Evolutionary conservation across 768 basidiomycete species (phyloP).

Genomic region (Russula lepida): DNA sequence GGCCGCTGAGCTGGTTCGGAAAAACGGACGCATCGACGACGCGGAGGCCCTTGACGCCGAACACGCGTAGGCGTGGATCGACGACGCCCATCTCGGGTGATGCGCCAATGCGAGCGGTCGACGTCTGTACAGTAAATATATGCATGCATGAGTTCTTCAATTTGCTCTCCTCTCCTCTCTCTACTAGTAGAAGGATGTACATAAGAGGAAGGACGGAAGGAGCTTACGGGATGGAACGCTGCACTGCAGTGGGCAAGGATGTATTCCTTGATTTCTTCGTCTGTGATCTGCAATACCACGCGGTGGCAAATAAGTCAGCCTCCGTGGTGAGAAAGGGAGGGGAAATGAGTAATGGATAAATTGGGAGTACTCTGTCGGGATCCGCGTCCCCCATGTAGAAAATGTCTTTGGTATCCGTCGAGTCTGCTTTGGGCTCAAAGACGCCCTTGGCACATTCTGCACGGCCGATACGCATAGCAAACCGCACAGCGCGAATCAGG

Average conservation of each 20-base stretch:
- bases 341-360: no score
- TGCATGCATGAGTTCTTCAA: not conserved
- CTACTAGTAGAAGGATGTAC: no score
- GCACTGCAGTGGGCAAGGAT: conserved; percentile 3
- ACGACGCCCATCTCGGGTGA: conserved; percentile 31
- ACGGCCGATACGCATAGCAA: conserved; percentile 10
- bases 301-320: not conserved
- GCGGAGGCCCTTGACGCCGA: conserved; percentile 37
- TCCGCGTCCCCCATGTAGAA: conserved; percentile 17
- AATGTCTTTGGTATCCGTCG: conserved; percentile 8
- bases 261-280: conserved; percentile 20
- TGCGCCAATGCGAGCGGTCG: conserved; percentile 15
- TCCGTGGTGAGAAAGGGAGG: not conserved
- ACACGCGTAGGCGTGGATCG: conserved; percentile 33
- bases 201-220: no score
- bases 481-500: conserved; percentile 17
- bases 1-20: conserved; percentile 16
- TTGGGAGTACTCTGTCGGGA: conserved; percentile 2
- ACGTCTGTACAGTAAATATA: not conserved
- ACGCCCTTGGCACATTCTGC: conserved; percentile 8
- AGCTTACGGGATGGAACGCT: conserved; percentile 31
- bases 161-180: not conserved
- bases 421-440: conserved; percentile 8
- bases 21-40: conserved; percentile 26
- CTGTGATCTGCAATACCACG: conserved; percentile 9